Evolutionary conservation across 2,329 filamentous ascomycete species (phyloP), one percentile per base, ranked within the genome.

Genomic region (Byssochlamys sp.): DNA sequence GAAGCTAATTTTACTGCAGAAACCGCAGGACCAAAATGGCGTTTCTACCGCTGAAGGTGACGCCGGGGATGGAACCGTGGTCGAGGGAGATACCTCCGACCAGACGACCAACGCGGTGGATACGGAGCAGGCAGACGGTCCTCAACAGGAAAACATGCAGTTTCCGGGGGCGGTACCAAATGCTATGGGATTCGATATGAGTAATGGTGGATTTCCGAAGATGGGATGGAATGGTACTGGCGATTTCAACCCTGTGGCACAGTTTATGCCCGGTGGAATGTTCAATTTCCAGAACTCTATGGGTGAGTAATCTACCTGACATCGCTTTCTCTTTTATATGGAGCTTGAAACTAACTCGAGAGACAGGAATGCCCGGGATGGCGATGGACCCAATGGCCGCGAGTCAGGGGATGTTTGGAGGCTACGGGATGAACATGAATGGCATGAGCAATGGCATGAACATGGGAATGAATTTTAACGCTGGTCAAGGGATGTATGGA

Each of bases 251-350:
- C 84, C 88, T 25, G 81, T 82, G 79, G 89, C 91, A 84, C 87
- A 89, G 55, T 78, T 79, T 63, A 78, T 80, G 76, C 67, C 71
- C 45, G 79, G 78, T 61, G 67, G 70, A 55, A 73, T 77, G 71
- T 68, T 71, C 58, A 71, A 73, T 82, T 90, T 87, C 81, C 88
- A 74, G 82, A 87, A 87, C 55, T 90, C 92, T 84, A 96, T 96
- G 89, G 89, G 91, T 96, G 83, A 71, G 89, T 80, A 53, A 9
- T 31, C 49, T 31, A 24, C 31, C 9, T 27, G 5, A 24, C 9
- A 9, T 10, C 3, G 35, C 33, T 35, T 54, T 19, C 3, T 45
- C 35, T 35, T 54, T 24, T 11, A 14, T 33, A 27, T 2, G 35
- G 49, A 19, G 24, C 29, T 45, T 39, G 29, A 53, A 50, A 45